Conservation (phyloP, 192 early-diverging fungal species). For the Jimgerdemannia flammicorona region DNA sequence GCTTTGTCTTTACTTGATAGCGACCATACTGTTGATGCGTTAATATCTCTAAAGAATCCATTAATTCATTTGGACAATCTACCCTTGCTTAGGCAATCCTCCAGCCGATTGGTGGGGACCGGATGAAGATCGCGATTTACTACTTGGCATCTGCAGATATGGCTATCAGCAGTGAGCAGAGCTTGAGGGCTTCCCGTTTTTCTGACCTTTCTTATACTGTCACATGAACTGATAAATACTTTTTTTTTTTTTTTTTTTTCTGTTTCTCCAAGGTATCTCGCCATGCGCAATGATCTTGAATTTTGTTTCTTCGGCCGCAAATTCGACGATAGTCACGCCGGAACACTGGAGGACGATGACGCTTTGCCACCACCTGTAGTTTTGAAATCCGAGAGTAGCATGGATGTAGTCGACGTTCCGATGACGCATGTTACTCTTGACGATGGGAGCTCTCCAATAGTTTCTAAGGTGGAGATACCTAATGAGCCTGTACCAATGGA, state of each 20-base stretch:
- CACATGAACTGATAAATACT: not conserved
- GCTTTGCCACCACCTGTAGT: conserved; percentile 14
- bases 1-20: not conserved
- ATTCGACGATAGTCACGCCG: conserved; percentile 38
- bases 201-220: not conserved
- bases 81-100: conserved; percentile 28
- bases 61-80: not conserved
- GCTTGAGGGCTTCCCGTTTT: not conserved
- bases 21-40: not conserved
- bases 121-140: conserved; percentile 72
- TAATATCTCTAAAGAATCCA: conserved; percentile 9
- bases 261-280: conserved; percentile 18
- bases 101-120: conserved; percentile 69
- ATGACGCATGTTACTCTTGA: too few relatives aligned
- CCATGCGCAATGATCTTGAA: conserved; percentile 49
- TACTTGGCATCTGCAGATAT: conserved; percentile 73
- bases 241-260: conserved; percentile 6
- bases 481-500: too few relatives aligned
- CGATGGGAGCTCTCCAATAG: too few relatives aligned
- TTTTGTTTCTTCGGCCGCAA: conserved; percentile 52
- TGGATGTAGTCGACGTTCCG: too few relatives aligned
- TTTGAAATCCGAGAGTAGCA: conserved; percentile 20
- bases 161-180: conserved; percentile 63
- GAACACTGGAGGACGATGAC: conserved; percentile 32
- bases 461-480: too few relatives aligned